Evolutionary conservation across 2,329 filamentous ascomycete genomes (phyloP), one percentile per base, ranked within the genome.

Genomic region (Fusarium sublunatum): DNA sequence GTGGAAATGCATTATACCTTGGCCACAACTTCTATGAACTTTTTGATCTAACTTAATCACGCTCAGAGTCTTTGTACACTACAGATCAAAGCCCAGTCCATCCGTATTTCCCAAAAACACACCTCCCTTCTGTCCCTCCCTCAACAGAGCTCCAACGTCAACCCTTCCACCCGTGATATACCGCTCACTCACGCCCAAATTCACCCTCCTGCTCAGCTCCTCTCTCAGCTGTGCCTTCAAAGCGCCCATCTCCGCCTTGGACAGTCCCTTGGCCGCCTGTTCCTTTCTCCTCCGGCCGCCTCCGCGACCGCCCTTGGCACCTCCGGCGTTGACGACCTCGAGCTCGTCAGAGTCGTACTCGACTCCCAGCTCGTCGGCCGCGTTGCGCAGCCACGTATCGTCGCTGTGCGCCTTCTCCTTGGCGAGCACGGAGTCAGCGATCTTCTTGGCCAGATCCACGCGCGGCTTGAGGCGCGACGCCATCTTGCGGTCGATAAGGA

Each of bases 341-440:
- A 97, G 89, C 41, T 96, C 92, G 32, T 96, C 93, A 58, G 88
- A 91, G 73, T 98, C 93, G 73, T 96, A 97, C 48, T 97, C 94
- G 0, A 98, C 91, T 1, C 95, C 95, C 0, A 99, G 82, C 64
- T 98, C 94, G 55, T 97, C 93, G 0, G 95, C 95, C 0, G 93
- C 93, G 43, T 86, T 86, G 39, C 87, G 87, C 69, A 98, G 81
- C 88, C 93, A 95, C 53, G 92, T 87, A 66, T 97, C 91, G 68
- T 96, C 91, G 70, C 90, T 90, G 52, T 86, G 87, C 9, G 89
- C 87, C 77, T 94, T 96, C 73, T 96, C 92, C 78, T 97, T 97
- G 7, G 93, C 94, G 8, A 95, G 85, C 1, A 83, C 82, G 2
- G 91, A 86, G 70, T 98, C 94, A 1, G 93, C 90, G 12, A 99